Base-by-base conservation (phyloP, 2,329 filamentous ascomycete genomes). In the Penicillium sp. region DNA sequence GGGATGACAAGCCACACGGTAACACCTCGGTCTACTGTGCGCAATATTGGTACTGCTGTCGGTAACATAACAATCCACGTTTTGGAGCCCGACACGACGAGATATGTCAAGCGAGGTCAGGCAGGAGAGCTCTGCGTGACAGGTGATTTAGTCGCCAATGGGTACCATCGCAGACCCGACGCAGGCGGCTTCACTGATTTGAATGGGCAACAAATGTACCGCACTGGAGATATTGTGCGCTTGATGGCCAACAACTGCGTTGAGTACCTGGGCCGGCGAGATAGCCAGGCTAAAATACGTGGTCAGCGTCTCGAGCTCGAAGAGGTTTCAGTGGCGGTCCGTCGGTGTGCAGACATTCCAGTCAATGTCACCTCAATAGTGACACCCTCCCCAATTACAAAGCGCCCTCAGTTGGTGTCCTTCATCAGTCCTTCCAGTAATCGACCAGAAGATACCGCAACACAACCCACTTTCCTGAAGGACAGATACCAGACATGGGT, bases 61-160 rank as follows among this genome's bases (percentile, higher is more conserved):
- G 57, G 57, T 13, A 59, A 57, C 12, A 59, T 59, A 19, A 57
- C 54, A 2, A 23, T 59, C 6, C 57, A 59, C 13, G 57, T 59
- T 27, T 29, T 59, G 25, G 57, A 59, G 33, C 33, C 27, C 9
- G 54, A 59, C 17, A 40, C 46, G 1, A 29, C 37, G 21, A 45
- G 42, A 10, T 59, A 59, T 31, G 57, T 59, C 10, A 59, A 59
- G 50, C 2, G 52, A 38, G 52, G 52, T 4, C 57, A 62, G 7
- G 50, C 57, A n/a, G 60, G 60, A 15, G 60, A 62, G 13, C 60
- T 62, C 17, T 62, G 60, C 10, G 54, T 62, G 25, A 62, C 57
- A 6, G 45, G 45, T 19, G 45, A 47, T 27, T 29, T 47, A 15
- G 35, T 50, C 17, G 45, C 50, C 12, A 17, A 48, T 43, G 21